phyloP scores from a whole-genome alignment of 2,329 filamentous ascomycete genomes.

The Trichoderma endophyticum region DNA sequence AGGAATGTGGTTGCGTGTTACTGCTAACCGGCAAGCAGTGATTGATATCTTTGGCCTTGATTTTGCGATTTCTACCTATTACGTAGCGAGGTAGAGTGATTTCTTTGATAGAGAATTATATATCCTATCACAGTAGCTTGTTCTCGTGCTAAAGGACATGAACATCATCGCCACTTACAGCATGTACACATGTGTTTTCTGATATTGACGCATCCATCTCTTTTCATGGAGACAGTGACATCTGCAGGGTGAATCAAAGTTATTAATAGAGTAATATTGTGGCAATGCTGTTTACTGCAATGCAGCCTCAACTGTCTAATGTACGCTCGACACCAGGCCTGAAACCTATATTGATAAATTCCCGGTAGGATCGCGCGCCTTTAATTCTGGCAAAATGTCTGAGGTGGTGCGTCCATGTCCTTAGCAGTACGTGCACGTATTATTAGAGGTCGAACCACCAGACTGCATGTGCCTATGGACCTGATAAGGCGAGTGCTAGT shows the following conservation, averaged over 20 bases:
- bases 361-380: background rate
- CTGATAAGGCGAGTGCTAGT: background rate
- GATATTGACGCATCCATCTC: background rate
- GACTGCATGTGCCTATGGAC: background rate
- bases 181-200: background rate
- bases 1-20: background rate
- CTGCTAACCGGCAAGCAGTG: background rate
- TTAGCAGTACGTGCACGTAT: background rate
- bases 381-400: background rate
- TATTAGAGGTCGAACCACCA: background rate
- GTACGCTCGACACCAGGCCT: background rate
- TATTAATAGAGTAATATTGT: conserved; percentile 1
- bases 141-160: background rate
- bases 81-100: background rate
- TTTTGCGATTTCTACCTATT: background rate
- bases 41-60: background rate
- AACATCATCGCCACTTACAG: background rate
- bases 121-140: background rate
- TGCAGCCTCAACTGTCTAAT: background rate
- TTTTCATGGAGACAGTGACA: background rate
- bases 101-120: background rate
- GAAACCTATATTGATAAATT: background rate
- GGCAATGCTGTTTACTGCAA: background rate
- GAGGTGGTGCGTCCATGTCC: background rate
- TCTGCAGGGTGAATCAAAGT: background rate